Percentiles rank a stretch among this genome's conserved stretches.
Conservation (phyloP, 2,329 filamentous ascomycete genomes). For the Fusarium hainanense region DNA sequence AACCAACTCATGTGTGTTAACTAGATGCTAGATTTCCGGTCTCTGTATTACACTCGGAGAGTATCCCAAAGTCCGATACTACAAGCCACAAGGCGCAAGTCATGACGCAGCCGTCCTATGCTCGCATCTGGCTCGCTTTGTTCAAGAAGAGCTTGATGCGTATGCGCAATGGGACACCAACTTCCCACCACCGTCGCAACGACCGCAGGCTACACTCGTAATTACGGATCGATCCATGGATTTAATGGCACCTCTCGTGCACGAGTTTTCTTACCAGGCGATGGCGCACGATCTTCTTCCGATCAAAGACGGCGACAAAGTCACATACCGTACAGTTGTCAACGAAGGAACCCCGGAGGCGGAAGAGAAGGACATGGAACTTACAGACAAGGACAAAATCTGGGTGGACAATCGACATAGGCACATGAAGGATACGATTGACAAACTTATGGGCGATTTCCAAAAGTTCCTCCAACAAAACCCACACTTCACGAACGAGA, state of each 20-base stretch:
- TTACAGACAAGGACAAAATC: conserved; percentile 89
- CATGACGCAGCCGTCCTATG: conserved; percentile 92
- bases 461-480: conserved; percentile 91
- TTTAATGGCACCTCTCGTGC: conserved; percentile 83
- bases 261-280: conserved; percentile 98
- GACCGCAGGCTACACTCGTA: conserved; percentile 84
- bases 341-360: conserved; percentile 78
- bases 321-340: conserved; percentile 82
- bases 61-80: conserved; percentile 93
- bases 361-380: conserved; percentile 90
- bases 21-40: conserved; percentile 55
- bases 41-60: conserved; percentile 94
- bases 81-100: conserved; percentile 75
- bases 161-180: conserved; percentile 86
- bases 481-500: conserved; percentile 86
- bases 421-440: conserved; percentile 98
- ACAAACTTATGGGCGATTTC: conserved; percentile 92
- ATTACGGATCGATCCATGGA: conserved; percentile 96
- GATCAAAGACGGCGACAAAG: conserved; percentile 88
- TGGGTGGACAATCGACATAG: conserved; percentile 95
- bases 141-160: conserved; percentile 90
- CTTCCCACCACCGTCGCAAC: conserved; percentile 82
- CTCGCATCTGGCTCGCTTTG: conserved; percentile 87
- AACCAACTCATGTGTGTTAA: conserved; percentile 3
- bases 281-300: conserved; percentile 96